These are phyloP conservation scores for Yamadazyma sp. DNA, from an alignment of 805 yeast species.

Conservation along the genomic window DNA sequence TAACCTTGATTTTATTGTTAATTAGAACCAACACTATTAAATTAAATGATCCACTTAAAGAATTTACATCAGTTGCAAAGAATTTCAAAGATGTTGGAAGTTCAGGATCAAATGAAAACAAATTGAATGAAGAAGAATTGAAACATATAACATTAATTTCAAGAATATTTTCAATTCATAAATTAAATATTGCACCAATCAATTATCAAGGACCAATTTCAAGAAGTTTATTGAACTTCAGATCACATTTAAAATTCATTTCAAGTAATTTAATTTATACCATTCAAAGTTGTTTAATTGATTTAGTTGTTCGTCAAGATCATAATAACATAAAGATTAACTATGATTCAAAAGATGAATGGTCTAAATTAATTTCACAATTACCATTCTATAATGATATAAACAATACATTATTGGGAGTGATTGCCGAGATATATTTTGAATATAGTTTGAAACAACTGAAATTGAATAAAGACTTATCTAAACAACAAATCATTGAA, in stretches of 20 bases:
- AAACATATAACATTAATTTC: slow-evolving; percentile 31
- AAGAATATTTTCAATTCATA: slow-evolving; percentile 34
- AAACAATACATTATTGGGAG: slow-evolving; percentile 63
- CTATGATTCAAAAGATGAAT: slow-evolving; percentile 41
- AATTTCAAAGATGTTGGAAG: slow-evolving; percentile 28
- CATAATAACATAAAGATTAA: slow-evolving; percentile 48
- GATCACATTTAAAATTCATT: slow-evolving; percentile 59
- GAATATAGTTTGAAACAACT: slow-evolving; percentile 36
- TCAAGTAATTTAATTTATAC: slow-evolving; percentile 50
- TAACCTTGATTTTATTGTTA: slow-evolving; percentile 48
- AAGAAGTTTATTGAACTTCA: slow-evolving; percentile 59
- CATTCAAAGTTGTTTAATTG: slow-evolving; percentile 48
- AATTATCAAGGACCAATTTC: slow-evolving; percentile 71
- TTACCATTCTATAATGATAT: slow-evolving; percentile 59
- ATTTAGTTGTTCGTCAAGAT: slow-evolving; percentile 46
- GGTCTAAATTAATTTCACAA: slow-evolving; percentile 55
- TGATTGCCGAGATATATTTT: slow-evolving; percentile 53
- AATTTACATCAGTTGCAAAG: slow-evolving; percentile 30
- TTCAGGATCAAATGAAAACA: slow-evolving; percentile 19
- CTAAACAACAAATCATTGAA: slow-evolving; percentile 24
- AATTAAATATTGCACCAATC: slow-evolving; percentile 38
- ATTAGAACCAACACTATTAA: slow-evolving; percentile 35
- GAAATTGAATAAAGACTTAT: slow-evolving; percentile 17
- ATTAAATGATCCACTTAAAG: slow-evolving; percentile 34
- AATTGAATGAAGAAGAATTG: slow-evolving; percentile 43